Conservation (phyloP, 768 basidiomycete genomes). For the Pholiota conissans region DNA sequence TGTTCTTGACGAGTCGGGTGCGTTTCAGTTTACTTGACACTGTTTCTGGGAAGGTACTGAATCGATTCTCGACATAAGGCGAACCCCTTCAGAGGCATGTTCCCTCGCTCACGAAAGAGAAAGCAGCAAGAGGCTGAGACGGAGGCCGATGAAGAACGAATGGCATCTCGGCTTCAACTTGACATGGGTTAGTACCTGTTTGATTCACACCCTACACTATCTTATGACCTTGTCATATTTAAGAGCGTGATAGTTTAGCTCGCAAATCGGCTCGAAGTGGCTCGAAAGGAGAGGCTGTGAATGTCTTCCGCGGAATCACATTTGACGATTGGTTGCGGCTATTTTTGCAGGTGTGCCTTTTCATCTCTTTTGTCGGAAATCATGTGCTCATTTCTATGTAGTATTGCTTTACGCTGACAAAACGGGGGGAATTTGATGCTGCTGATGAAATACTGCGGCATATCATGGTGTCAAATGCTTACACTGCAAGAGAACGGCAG, state of each 20-base stretch:
- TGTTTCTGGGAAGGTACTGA: neutral
- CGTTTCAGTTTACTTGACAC: slow-evolving; percentile 25
- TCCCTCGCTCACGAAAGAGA: slow-evolving; percentile 44
- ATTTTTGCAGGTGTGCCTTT: slow-evolving; percentile 72
- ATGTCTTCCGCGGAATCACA: slow-evolving; percentile 76
- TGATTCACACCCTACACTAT: neutral
- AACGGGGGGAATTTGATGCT: slow-evolving; percentile 58
- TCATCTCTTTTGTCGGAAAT: neutral
- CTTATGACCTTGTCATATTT: neutral
- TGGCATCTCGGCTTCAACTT: slow-evolving; percentile 76
- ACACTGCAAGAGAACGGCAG: slow-evolving; percentile 58
- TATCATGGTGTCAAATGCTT: slow-evolving; percentile 72
- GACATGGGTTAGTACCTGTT: slow-evolving; percentile 55
- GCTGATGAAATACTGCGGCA: slow-evolving; percentile 80
- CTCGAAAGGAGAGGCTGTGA: slow-evolving; percentile 44
- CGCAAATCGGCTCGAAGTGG: slow-evolving; percentile 45
- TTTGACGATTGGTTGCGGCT: slow-evolving; percentile 86
- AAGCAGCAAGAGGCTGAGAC: slow-evolving; percentile 34
- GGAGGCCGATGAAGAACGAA: slow-evolving; percentile 67
- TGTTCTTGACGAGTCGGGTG: slow-evolving; percentile 82
- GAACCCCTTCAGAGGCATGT: slow-evolving; percentile 70
- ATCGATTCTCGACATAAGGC: slow-evolving; percentile 6
- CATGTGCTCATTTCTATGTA: slow-evolving; percentile 25
- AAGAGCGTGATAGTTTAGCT: slow-evolving; percentile 58
- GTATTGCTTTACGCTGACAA: slow-evolving; percentile 76